A percentile compares a stretch with the other conserved stretches of the same genome.
phyloP scores from a whole-genome alignment of 2,329 filamentous ascomycete species.

The Aspergillus bombycis region DNA sequence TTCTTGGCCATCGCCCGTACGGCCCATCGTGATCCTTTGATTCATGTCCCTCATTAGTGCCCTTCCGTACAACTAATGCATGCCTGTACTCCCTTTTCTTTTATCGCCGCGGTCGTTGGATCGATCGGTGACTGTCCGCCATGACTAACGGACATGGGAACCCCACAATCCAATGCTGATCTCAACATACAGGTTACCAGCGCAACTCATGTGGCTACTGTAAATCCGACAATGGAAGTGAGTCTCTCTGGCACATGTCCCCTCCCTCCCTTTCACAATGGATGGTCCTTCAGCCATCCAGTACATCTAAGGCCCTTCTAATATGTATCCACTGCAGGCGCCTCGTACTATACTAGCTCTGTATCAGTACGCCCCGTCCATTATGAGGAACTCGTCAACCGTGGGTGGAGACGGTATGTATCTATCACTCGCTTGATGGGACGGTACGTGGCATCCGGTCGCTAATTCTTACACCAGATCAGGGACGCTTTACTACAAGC shows the following conservation, averaged over 20 bases:
- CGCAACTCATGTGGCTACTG: conserved; percentile 54
- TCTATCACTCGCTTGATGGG: background rate
- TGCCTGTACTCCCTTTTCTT: background rate
- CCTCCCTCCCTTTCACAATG: background rate
- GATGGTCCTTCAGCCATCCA: background rate
- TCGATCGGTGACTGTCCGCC: background rate
- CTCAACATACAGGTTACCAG: conserved; percentile 45
- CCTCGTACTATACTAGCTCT: conserved; percentile 51
- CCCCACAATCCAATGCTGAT: conserved; percentile 2
- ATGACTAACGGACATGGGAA: background rate
- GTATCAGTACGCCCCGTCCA: conserved; percentile 48
- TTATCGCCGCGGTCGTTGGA: background rate
- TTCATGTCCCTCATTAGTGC: background rate
- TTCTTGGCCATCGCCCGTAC: conserved; percentile 3
- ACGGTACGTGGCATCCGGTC: background rate
- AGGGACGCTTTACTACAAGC: conserved; percentile 54
- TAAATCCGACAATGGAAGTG: conserved; percentile 50
- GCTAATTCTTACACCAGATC: conserved; percentile 38
- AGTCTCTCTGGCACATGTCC: conserved; percentile 30
- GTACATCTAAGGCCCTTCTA: conserved; percentile 9
- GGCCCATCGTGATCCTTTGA: background rate
- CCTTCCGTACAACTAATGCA: conserved; percentile 4
- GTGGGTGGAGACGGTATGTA: conserved; percentile 52
- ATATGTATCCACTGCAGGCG: conserved; percentile 35
- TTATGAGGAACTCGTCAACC: conserved; percentile 52